Evolutionary conservation across 2,329 filamentous ascomycete species (phyloP).

Genomic region (Dactylellina cionopaga): DNA sequence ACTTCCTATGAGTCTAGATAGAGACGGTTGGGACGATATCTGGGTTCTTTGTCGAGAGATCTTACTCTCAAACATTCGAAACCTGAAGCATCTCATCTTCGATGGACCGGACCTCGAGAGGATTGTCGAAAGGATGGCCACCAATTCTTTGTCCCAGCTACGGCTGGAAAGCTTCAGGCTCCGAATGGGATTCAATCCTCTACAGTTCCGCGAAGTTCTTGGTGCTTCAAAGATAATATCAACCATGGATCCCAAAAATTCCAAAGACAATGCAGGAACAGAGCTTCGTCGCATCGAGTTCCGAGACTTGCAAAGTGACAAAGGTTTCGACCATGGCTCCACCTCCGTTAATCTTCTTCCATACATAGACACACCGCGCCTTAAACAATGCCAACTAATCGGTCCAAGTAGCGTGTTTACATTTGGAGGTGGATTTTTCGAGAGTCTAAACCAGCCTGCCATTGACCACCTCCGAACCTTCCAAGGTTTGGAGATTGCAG

Average conservation of each 20-base stretch:
- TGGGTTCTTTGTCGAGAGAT: constrained; percentile 32
- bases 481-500: constrained; percentile 2
- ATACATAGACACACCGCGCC: constrained; percentile 9
- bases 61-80: background rate
- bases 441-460: background rate
- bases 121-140: constrained; percentile 1
- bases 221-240: background rate
- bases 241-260: background rate
- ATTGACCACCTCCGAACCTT: constrained; percentile 11
- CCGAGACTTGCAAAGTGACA: background rate
- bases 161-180: constrained; percentile 19
- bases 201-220: constrained; percentile 8
- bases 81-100: constrained; percentile 26
- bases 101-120: constrained; percentile 35
- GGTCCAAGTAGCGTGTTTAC: background rate
- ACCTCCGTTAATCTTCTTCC: background rate
- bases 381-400: constrained; percentile 20
- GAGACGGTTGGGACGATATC: constrained; percentile 29
- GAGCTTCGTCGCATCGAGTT: constrained; percentile 26
- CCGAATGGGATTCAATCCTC: constrained; percentile 5
- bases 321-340: background rate
- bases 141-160: background rate
- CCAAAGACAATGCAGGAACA: background rate
- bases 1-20: constrained; percentile 12
- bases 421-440: background rate